Evolutionary conservation across 768 basidiomycete species (phyloP).

Genomic region (Hericium alpestre): DNA sequence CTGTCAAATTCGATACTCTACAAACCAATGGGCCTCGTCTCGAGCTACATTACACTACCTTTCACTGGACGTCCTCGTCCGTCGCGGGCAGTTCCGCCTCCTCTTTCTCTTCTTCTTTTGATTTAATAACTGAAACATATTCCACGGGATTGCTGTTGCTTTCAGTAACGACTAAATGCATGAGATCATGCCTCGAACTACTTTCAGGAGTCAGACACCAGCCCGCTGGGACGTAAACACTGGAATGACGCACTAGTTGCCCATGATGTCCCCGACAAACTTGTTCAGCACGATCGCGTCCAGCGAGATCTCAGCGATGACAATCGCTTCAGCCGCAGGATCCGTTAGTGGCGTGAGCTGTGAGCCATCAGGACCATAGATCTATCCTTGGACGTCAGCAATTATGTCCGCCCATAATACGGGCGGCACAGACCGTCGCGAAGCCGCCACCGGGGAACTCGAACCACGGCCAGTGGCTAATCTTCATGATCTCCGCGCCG

Average conservation of each 20-base stretch:
- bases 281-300: neutral
- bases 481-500: neutral
- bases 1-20: no score
- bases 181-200: neutral
- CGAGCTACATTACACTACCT: no score
- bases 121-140: neutral
- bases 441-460: neutral
- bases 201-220: neutral
- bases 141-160: neutral
- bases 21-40: no score
- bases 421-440: neutral
- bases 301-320: neutral
- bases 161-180: neutral
- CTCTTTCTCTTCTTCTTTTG: no score
- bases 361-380: neutral
- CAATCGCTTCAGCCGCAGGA: neutral
- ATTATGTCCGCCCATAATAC: neutral
- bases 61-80: no score
- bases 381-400: neutral
- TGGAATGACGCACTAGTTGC: neutral
- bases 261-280: neutral
- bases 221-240: neutral
- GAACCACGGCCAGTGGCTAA: neutral
- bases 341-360: neutral
- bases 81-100: no score